Base-by-base conservation (phyloP, 2,329 filamentous ascomycete species). In the Fusarium sp. region DNA sequence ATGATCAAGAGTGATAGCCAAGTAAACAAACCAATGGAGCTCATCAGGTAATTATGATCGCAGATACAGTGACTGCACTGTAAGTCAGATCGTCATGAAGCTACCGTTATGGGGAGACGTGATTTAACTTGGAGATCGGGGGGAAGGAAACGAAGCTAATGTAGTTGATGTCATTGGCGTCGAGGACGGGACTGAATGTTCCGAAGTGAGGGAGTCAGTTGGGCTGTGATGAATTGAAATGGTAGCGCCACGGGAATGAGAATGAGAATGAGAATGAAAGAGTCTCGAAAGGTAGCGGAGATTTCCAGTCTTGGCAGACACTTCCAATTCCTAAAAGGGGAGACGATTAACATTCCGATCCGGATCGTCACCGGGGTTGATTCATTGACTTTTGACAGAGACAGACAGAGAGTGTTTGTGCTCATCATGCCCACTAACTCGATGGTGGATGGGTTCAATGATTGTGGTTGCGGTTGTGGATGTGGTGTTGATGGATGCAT, bases 111-210 rank as follows among this genome's bases (percentile, higher is more conserved):
- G 36, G 51, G 51, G 50, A 55, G 64, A 47, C 8, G n/a, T 56
- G 57, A 44, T 39, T 62, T 51, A 48, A 42, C 47, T 60, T 66
- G 66, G 53, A 63, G 70, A 70, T 72, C 56, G 62, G 42, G 56
- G 42, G 28, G 15, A 54, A 22, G 22, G 13, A 42, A 54, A 35
- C n/a, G 35, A 26, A 44, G 54, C 58, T 42, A 42, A 44, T 13
- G 50, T 48, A 51, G 53, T 72, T 74, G 72, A 74, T 74, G 72
- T 74, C 72, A 74, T 75, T 74, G 68, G 56, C 58, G 65, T 65
- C 70, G n/a, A 45, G 54, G 44, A 63, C 63, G 48, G 39, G 45
- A 71, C 18, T 63, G 50, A 69, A 56, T 35, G 58, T 45, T 59
- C 66, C 63, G 68, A 59, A 62, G 55, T 32, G 30, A 64, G 53